These are phyloP conservation scores for Rhizopus arrhizus DNA, from an alignment of 371 early-diverging fungal species.

Conservation along the genomic window DNA sequence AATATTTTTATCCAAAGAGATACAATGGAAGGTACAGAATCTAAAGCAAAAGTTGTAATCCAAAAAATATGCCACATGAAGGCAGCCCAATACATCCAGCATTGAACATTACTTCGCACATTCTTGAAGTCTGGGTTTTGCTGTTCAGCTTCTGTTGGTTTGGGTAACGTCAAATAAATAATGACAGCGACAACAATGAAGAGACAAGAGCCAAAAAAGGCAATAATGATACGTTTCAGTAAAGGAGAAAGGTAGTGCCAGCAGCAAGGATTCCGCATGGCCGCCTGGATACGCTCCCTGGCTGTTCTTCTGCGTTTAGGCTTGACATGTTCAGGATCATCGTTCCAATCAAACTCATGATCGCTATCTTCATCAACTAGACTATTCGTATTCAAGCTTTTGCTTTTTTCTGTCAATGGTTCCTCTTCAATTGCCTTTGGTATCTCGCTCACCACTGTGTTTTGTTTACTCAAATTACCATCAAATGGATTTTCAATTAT, in stretches of 20 bases:
- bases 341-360: slow-evolving; percentile 54
- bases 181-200: slow-evolving; percentile 27
- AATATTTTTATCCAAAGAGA: slow-evolving; percentile 29
- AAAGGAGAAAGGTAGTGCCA: slow-evolving; percentile 33
- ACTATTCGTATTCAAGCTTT: too few relatives aligned
- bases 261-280: slow-evolving; percentile 37
- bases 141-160: slow-evolving; percentile 22
- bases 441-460: slow-evolving; percentile 33
- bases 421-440: not conserved
- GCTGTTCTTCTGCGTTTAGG: slow-evolving; percentile 45
- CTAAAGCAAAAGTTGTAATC: slow-evolving; percentile 27
- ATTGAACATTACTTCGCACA: slow-evolving; percentile 31
- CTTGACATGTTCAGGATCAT: slow-evolving; percentile 41
- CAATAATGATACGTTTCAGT: slow-evolving; percentile 32
- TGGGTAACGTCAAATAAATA: slow-evolving; percentile 25
- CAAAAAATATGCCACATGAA: slow-evolving; percentile 39
- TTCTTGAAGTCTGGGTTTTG: slow-evolving; percentile 29
- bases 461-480: slow-evolving; percentile 33
- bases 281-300: slow-evolving; percentile 33
- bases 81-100: slow-evolving; percentile 41
- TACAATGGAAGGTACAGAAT: slow-evolving; percentile 27
- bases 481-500: slow-evolving; percentile 19
- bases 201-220: slow-evolving; percentile 24
- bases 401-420: too few relatives aligned
- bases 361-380: slow-evolving; percentile 13